phyloP scores from a whole-genome alignment of 2,329 filamentous ascomycete species.

The Trichoderma sp. region DNA sequence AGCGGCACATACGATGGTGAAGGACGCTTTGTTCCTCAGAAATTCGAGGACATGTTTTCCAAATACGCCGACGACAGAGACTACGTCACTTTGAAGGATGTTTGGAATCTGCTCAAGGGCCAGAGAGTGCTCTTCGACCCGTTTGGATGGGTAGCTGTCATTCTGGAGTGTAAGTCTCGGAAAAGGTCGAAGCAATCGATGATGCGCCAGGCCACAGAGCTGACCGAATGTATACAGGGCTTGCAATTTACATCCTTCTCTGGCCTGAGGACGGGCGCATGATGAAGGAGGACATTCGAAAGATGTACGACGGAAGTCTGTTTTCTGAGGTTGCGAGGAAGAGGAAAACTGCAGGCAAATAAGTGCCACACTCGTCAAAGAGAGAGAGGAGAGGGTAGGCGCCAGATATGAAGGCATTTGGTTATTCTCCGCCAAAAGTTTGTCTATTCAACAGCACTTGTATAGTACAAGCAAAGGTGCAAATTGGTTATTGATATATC shows the following conservation, averaged over 20 bases:
- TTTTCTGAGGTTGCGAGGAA: conserved; percentile 26
- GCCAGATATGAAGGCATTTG: not conserved
- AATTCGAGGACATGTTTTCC: conserved; percentile 53
- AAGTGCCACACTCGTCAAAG: not conserved
- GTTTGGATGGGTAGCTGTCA: conserved; percentile 38
- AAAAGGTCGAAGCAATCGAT: fast-evolving
- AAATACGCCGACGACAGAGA: conserved; percentile 48
- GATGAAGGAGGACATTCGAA: conserved; percentile 54
- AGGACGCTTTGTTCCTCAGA: conserved; percentile 51
- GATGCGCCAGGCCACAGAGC: not conserved
- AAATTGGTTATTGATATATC: not conserved
- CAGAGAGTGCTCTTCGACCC: conserved; percentile 47
- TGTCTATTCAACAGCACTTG: not conserved
- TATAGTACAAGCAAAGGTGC: not conserved
- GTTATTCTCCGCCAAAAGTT: not conserved
- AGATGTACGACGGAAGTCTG: conserved; percentile 32
- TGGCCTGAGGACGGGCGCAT: conserved; percentile 56
- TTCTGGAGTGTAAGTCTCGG: conserved; percentile 32
- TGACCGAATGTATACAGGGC: conserved; percentile 24
- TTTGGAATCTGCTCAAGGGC: conserved; percentile 42
- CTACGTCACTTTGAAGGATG: conserved; percentile 41
- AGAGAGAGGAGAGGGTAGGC: not conserved
- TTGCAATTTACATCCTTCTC: conserved; percentile 51
- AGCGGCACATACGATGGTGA: conserved; percentile 50
- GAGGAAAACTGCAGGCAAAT: not conserved